Percentiles rank a stretch among this genome's conserved stretches.
Conservation (phyloP, 164 flowering plant genomes). For the Litsea cubeba region DNA sequence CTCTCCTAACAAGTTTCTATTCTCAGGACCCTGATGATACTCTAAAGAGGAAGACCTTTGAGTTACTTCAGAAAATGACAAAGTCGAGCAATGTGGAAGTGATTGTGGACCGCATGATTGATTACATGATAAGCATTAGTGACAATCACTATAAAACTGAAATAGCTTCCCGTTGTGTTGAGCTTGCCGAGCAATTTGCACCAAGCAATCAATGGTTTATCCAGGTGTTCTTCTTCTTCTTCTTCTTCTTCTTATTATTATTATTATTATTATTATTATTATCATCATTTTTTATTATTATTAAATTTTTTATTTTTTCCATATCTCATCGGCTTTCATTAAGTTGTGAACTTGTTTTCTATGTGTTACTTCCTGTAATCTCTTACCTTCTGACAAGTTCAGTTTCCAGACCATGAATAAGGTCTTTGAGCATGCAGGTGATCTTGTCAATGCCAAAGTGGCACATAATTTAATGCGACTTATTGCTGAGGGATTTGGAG, state of each 20-base stretch:
- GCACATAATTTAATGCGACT: slow-evolving; percentile 93
- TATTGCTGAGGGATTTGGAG: slow-evolving; percentile 98
- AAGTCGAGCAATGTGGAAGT: slow-evolving; percentile 98
- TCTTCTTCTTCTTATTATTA: background rate
- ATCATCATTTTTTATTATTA: too few species aligned
- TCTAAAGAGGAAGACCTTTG: slow-evolving; percentile 96
- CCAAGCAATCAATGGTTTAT: slow-evolving; percentile 99
- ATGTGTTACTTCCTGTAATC: background rate
- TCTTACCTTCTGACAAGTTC: slow-evolving; percentile 11
- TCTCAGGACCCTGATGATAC: slow-evolving; percentile 98
- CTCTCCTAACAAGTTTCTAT: background rate
- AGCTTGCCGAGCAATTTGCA: slow-evolving; percentile 97
- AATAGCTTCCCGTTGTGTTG: slow-evolving; percentile 94
- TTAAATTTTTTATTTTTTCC: background rate
- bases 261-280: too few species aligned
- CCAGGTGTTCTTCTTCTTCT: slow-evolving; percentile 41
- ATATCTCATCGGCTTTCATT: background rate
- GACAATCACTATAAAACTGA: slow-evolving; percentile 95
- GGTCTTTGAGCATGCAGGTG: slow-evolving; percentile 99
- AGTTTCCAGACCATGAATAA: slow-evolving; percentile 88
- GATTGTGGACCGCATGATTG: slow-evolving; percentile 97
- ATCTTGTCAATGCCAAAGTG: slow-evolving; percentile 82
- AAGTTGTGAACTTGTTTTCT: background rate
- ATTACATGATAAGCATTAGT: slow-evolving; percentile 90
- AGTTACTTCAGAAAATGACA: slow-evolving; percentile 90